phyloP scores from a whole-genome alignment of 1,139 yeast species.

The Candida tetrigidarum region DNA sequence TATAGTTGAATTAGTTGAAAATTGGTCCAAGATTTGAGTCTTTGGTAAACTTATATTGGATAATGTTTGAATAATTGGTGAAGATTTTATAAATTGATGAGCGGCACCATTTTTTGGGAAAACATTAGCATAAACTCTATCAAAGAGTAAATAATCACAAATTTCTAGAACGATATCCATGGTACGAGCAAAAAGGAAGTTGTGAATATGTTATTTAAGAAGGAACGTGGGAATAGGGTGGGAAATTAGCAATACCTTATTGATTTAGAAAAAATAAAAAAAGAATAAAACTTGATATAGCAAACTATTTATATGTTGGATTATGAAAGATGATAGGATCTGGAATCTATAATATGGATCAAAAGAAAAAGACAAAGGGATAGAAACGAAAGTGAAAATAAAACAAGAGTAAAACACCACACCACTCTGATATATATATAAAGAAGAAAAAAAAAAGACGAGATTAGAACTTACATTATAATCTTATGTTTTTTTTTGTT shows the following conservation, averaged over 20 bases:
- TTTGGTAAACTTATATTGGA: conserved; percentile 9
- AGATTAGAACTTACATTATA: no score
- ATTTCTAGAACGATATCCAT: conserved; percentile 94
- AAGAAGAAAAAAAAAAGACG: no score
- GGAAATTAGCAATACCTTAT: not conserved
- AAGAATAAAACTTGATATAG: not conserved
- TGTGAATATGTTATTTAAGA: not conserved
- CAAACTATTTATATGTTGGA: no score
- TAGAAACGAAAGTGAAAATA: not conserved
- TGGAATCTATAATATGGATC: no score
- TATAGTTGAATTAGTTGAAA: conserved; percentile 10
- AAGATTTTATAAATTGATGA: conserved; percentile 18
- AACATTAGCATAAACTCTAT: conserved; percentile 63
- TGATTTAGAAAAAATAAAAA: no score
- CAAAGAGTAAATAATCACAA: conserved; percentile 72
- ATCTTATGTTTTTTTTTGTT: not conserved
- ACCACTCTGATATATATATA: not conserved
- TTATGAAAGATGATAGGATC: no score
- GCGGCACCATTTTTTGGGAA: conserved; percentile 40
- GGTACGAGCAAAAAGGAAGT: conserved; percentile 2
- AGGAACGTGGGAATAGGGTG: not conserved
- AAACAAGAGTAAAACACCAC: not conserved
- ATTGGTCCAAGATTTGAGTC: conserved; percentile 7
- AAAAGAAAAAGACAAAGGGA: not conserved
- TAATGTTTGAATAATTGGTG: conserved; percentile 10